phyloP scores from a whole-genome alignment of 176 grass and related monocot genomes.

The Carex scoparia region DNA sequence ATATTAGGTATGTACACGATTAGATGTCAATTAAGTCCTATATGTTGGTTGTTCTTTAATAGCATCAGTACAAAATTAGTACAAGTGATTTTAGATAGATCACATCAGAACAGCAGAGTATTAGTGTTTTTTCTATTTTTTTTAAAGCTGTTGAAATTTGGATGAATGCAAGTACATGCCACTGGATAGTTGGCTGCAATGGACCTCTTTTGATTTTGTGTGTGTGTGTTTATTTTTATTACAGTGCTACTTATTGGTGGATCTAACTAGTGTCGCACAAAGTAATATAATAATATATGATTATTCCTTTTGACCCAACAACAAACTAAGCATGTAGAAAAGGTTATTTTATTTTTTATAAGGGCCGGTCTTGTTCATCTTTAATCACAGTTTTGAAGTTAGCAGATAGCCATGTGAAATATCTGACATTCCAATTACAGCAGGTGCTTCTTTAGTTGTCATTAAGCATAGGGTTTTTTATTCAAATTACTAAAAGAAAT shows the following conservation, averaged over 20 bases:
- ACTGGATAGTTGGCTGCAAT: neutral
- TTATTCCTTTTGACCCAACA: slow-evolving; percentile 1
- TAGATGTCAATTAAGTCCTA: neutral
- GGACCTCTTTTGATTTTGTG: neutral
- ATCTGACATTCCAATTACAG: neutral
- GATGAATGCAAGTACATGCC: neutral
- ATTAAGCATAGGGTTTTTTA: neutral
- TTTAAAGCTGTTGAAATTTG: neutral
- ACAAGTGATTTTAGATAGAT: neutral
- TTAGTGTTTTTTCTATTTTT: neutral
- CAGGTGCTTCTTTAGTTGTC: neutral
- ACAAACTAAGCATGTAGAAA: neutral
- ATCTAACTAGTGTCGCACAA: neutral
- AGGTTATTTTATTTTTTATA: neutral
- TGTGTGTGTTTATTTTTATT: neutral
- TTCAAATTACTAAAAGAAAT: neutral
- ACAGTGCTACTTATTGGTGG: neutral
- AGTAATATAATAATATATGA: neutral
- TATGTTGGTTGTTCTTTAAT: slow-evolving; percentile 13
- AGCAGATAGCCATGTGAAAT: neutral
- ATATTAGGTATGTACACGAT: neutral
- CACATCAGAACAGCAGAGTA: neutral
- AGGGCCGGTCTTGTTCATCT: neutral
- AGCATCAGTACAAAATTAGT: neutral
- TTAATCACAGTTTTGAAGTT: neutral